Evolutionary conservation across 192 early-diverging fungal species (phyloP).

Genomic region (Spizellomyces punctatus): DNA sequence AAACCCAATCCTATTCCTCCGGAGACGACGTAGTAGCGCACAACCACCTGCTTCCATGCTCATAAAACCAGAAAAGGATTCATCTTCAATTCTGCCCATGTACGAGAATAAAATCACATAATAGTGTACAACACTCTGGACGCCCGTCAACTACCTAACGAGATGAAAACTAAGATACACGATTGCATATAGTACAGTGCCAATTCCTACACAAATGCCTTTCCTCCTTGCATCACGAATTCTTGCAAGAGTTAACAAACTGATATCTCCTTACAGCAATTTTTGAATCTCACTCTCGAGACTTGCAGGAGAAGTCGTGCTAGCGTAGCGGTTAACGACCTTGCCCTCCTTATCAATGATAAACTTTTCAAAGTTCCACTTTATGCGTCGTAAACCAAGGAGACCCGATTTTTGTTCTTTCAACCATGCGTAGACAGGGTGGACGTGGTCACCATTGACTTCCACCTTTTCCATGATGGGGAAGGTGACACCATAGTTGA

Average conservation of each 20-base stretch:
- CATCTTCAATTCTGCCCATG: too few species aligned
- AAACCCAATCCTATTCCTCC: conserved; percentile 45
- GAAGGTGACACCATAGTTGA: conserved; percentile 81
- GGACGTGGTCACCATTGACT: conserved; percentile 58
- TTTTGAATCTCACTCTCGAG: conserved; percentile 64
- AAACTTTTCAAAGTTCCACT: conserved; percentile 56
- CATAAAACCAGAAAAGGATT: too few species aligned
- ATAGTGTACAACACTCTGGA: too few species aligned
- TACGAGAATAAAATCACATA: too few species aligned
- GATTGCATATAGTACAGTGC: too few species aligned
- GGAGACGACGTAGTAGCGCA: conserved; percentile 12
- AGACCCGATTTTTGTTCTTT: conserved; percentile 43
- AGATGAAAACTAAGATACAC: too few species aligned
- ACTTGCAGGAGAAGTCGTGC: conserved; percentile 56
- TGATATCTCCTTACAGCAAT: conserved; percentile 36
- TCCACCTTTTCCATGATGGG: conserved; percentile 87
- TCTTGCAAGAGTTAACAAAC: too few species aligned
- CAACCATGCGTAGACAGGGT: conserved; percentile 49
- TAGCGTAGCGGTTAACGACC: conserved; percentile 38
- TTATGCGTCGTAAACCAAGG: conserved; percentile 28
- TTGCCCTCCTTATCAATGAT: conserved; percentile 44
- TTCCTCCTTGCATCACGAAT: too few species aligned
- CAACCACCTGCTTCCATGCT: too few species aligned
- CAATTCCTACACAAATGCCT: too few species aligned
- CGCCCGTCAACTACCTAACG: too few species aligned